Percentiles rank a stretch among this genome's conserved stretches.
Evolutionary conservation across 441 rosid genomes (phyloP).

Genomic region (Francoa sonchifolia): DNA sequence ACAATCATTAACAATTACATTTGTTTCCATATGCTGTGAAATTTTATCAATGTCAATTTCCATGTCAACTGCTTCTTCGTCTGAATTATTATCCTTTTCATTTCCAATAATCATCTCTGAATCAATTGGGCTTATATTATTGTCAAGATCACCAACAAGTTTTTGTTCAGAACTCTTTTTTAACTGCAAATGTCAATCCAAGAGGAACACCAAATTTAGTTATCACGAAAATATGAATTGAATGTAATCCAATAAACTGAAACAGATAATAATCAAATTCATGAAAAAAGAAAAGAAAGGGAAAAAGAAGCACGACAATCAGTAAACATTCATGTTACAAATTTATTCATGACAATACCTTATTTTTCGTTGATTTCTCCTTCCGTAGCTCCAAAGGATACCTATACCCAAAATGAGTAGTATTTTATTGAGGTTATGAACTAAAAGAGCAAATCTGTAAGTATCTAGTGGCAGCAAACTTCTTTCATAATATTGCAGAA

Average conservation of each 20-base stretch:
- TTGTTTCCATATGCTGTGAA: constrained; percentile 32
- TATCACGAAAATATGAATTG: too few species aligned
- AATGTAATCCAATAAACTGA: too few species aligned
- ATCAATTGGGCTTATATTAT: constrained; percentile 30
- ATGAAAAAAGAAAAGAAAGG: too few species aligned
- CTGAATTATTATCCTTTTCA: constrained; percentile 23
- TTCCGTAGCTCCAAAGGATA: constrained; percentile 88
- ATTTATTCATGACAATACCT: constrained; percentile 28
- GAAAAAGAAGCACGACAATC: background rate
- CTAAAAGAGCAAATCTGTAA: background rate
- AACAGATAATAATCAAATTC: background rate
- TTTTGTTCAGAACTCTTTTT: constrained; percentile 43
- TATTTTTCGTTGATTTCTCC: constrained; percentile 81
- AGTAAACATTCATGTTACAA: constrained; percentile 1
- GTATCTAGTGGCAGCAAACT: background rate
- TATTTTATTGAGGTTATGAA: background rate
- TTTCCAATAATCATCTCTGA: constrained; percentile 21
- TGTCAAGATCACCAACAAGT: constrained; percentile 16
- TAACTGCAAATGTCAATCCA: too few species aligned
- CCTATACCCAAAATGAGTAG: constrained; percentile 33
- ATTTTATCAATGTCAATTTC: constrained; percentile 39
- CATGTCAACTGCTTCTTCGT: constrained; percentile 28
- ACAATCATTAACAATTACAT: constrained; percentile 26
- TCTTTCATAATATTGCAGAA: background rate
- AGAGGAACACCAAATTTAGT: too few species aligned